Conservation (phyloP, 2,329 filamentous ascomycete species). For the Talaromyces atroroseus region DNA sequence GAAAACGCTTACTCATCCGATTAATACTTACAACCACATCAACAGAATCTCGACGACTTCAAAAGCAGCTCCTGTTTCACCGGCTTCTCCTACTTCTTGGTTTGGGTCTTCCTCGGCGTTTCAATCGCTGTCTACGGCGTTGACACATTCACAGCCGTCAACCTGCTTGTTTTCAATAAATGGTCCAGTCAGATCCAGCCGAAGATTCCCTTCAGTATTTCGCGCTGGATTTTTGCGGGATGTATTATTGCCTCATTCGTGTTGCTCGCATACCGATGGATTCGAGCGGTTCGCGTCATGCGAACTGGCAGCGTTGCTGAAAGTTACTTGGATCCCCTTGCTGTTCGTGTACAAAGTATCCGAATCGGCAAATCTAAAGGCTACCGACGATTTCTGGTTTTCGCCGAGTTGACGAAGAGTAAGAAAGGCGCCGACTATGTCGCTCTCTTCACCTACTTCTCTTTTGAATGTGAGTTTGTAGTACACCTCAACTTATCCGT, state of each 20-base stretch:
- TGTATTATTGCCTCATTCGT: slow-evolving; percentile 89
- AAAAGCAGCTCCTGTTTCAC: slow-evolving; percentile 73
- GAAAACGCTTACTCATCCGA: not conserved
- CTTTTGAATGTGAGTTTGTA: slow-evolving; percentile 52
- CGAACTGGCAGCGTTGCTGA: slow-evolving; percentile 79
- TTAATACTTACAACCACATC: slow-evolving; percentile 4
- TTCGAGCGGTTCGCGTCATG: slow-evolving; percentile 76
- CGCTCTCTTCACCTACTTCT: slow-evolving; percentile 86
- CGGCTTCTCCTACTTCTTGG: slow-evolving; percentile 73
- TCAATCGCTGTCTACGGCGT: slow-evolving; percentile 81
- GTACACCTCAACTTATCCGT: not conserved
- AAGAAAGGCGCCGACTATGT: slow-evolving; percentile 88
- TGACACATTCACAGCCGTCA: slow-evolving; percentile 89
- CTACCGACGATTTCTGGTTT: slow-evolving; percentile 87
- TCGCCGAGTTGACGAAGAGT: slow-evolving; percentile 82
- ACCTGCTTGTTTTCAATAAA: slow-evolving; percentile 78
- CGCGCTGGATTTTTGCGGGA: slow-evolving; percentile 90
- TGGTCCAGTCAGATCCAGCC: slow-evolving; percentile 84
- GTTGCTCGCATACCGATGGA: slow-evolving; percentile 72
- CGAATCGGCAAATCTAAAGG: slow-evolving; percentile 69
- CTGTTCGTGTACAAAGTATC: slow-evolving; percentile 76
- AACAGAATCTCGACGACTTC: slow-evolving; percentile 64
- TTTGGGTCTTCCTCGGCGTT: slow-evolving; percentile 73
- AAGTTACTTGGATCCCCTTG: slow-evolving; percentile 83
- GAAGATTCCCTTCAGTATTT: slow-evolving; percentile 66